Base-by-base conservation (phyloP, 2,329 filamentous ascomycete genomes). In the Fusarium xylarioides region DNA sequence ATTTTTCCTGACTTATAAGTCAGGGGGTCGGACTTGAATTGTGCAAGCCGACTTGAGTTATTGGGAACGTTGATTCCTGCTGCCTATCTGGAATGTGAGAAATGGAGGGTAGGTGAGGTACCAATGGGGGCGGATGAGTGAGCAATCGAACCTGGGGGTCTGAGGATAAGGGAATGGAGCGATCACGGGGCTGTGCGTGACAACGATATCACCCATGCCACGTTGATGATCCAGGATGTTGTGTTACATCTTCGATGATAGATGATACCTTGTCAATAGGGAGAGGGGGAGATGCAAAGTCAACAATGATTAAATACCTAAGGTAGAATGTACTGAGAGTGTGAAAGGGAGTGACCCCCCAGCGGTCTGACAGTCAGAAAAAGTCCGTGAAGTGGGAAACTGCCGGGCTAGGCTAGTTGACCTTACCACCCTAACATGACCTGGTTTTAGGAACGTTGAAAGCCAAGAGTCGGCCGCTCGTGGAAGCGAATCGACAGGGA, bases 121-220 rank as follows among this genome's bases (percentile, higher is more conserved):
- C 42, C 47, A 67, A 57, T 64, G 71, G 70, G 57, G 58, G 61
- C 61, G 40, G 58, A 44, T 42, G 66, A 60, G 66, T 73, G 71
- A 73, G 66, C 62, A 70, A 44, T 49, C 26, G 23, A 58, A 34
- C 32, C 52, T 68, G 52, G 68, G 66, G 64, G 26, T 53, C 59
- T 34, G 32, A 68, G 59, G 28, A 60, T 35, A 46, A 70, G 46
- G 37, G 60, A 35, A 37, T 21, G 60, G 60, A 63, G 43, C 56
- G 65, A 69, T 64, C 55, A 66, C 52, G 60, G 59, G 70, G 70
- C 70, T 73, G 70, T 73, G 70, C 44, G 62, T 71, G 62, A 68
- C 46, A 68, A 56, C 61, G 63, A 71, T 68, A 58, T 55, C 63
- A 58, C 63, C 54, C 70, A 44, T 49, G 49, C 62, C 70, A 53